phyloP scores from a whole-genome alignment of 768 basidiomycete species.

The Mycena leptocephala region DNA sequence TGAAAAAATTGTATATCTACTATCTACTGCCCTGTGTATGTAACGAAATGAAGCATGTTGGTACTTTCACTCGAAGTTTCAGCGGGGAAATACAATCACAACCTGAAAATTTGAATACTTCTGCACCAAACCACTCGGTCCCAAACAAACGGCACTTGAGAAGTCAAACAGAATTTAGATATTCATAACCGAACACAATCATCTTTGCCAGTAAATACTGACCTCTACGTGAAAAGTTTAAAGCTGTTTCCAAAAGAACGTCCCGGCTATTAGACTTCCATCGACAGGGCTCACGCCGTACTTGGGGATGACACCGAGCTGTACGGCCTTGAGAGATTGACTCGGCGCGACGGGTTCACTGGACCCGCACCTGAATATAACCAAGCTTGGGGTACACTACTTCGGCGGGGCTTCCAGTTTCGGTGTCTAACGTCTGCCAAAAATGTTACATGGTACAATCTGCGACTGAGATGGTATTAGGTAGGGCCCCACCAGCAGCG shows the following conservation, averaged over 20 bases:
- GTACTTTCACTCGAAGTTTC: too few relatives aligned
- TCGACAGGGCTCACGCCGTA: slow-evolving; percentile 8
- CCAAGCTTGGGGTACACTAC: slow-evolving; percentile 24
- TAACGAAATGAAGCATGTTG: background rate
- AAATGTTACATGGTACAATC: accelerated
- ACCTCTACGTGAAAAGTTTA: too few relatives aligned
- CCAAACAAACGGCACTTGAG: too few relatives aligned
- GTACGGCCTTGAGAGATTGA: background rate
- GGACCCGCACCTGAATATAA: slow-evolving; percentile 11
- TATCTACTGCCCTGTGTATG: background rate
- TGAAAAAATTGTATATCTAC: background rate
- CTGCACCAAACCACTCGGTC: too few relatives aligned
- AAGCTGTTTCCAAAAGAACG: slow-evolving; percentile 32
- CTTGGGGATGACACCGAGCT: slow-evolving; percentile 30
- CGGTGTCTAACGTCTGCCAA: slow-evolving; percentile 22
- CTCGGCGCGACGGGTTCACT: background rate
- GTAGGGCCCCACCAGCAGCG: slow-evolving; percentile 4
- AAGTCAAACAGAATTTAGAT: too few relatives aligned
- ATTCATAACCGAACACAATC: too few relatives aligned
- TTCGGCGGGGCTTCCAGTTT: slow-evolving; percentile 23
- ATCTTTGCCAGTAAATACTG: too few relatives aligned
- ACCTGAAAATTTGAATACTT: too few relatives aligned
- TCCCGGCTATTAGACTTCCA: slow-evolving; percentile 11
- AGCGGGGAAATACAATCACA: too few relatives aligned
- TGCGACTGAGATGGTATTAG: too few relatives aligned